Evolutionary conservation across 768 basidiomycete genomes (phyloP).

Genomic region (button mushroom (Agaricus bisporus)): DNA sequence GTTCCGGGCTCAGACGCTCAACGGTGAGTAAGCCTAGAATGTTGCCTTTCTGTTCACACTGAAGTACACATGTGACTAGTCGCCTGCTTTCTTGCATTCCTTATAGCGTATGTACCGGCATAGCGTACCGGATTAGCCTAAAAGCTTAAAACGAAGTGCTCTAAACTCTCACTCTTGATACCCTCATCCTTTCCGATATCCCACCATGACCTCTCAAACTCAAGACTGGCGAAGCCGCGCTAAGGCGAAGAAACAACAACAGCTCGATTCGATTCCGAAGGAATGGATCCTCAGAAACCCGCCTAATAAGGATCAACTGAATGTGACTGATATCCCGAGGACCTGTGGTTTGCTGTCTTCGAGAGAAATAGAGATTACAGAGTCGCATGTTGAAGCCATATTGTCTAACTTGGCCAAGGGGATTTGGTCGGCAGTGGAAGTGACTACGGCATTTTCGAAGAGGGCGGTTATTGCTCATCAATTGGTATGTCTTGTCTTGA

Average conservation of each 20-base stretch:
- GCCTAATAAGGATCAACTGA: slow-evolving; percentile 40
- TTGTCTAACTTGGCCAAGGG: slow-evolving; percentile 47
- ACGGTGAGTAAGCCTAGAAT: no score
- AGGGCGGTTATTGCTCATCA: slow-evolving; percentile 78
- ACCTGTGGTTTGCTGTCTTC: slow-evolving; percentile 50
- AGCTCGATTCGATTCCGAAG: slow-evolving; percentile 51
- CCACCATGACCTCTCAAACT: slow-evolving; percentile 18
- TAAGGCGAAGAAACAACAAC: slow-evolving; percentile 46
- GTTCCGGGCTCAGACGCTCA: no score
- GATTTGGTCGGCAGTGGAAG: slow-evolving; percentile 59
- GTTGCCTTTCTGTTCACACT: no score
- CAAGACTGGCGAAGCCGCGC: slow-evolving; percentile 45
- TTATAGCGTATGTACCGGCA: no score
- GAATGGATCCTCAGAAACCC: slow-evolving; percentile 51
- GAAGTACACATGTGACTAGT: no score
- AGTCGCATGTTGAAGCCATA: slow-evolving; percentile 33
- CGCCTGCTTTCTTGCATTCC: no score
- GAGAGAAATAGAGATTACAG: slow-evolving; percentile 43
- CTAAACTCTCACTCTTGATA: not conserved
- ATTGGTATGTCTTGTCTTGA: slow-evolving; percentile 39
- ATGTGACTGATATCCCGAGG: slow-evolving; percentile 51
- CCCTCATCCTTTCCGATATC: not conserved
- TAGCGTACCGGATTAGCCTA: no score
- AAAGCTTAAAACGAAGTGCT: no score
- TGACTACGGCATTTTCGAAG: slow-evolving; percentile 71